Base-by-base conservation (phyloP, 345 rosid species). In the Arabis alpina region DNA sequence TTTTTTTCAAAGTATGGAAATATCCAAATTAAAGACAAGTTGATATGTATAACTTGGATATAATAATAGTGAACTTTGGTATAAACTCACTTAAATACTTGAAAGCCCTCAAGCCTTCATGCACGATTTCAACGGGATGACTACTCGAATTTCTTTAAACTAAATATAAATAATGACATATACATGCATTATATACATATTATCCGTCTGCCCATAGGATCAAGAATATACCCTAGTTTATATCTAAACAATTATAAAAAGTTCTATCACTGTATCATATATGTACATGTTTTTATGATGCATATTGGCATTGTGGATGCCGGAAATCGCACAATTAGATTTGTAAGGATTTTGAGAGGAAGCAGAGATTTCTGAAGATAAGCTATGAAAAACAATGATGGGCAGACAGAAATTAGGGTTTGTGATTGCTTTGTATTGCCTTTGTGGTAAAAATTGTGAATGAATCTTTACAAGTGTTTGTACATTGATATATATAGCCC, bases 1-100 rank as follows among this genome's bases (percentile, higher is more conserved):
- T 40, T 15, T 2, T 27, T 27, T 55, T 24, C 68, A 42, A 42
- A 66, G 49, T 25, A 16, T 9, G 43, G 42, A 34, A 34, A 66
- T 19, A 52, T 51, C 16, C 14, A 74, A 51, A 19, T 19, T 19
- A 19, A 66, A 13, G 73, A 67, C 68, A 60, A 67, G 41, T 60
- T 61, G 78, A 66, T 43, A 42, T 52, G 61, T 60, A 40, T 60
- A 59, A 74, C 68, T 66, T 66, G 39, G 43, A 72, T 37, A 42
- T 24, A 74, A 74, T 62, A 67, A 74, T 62, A 67, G 73, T 30
- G 68, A 74, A 53, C 19, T 74, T 74, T 54, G 73, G 73, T 74
- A 74, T 68, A 54, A 67, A 53, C 51, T 67, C 78, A 67, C 78
- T 58, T 34, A 51, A 40, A 39, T 74, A 42, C 28, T 66, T 74